A percentile compares a stretch with the other conserved stretches of the same genome.
Conservation (phyloP, 2,329 filamentous ascomycete species). For the Clarireedia sp. region DNA sequence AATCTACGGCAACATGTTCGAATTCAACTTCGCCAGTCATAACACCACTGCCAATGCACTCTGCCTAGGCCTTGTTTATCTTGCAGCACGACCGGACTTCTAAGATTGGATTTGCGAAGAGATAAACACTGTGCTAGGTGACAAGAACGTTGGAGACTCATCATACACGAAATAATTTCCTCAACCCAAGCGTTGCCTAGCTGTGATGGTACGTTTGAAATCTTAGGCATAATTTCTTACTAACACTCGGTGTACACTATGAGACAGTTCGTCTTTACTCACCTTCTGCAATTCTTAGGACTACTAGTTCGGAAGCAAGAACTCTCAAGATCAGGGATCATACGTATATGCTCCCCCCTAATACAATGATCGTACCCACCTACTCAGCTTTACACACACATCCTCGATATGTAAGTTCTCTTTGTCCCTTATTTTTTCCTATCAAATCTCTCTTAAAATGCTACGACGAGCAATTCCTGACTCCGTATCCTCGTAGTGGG, state of each 20-base stretch:
- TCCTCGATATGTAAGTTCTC: not conserved
- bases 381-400: conserved; percentile 1
- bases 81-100: not conserved
- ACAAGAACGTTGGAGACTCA: not conserved
- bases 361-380: not conserved
- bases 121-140: not conserved
- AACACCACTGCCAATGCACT: too few relatives aligned
- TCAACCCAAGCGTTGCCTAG: not conserved
- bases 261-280: conserved; percentile 2
- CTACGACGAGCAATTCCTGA: not conserved
- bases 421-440: not conserved
- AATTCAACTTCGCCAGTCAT: too few relatives aligned
- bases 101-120: conserved; percentile 1
- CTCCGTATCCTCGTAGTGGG: not conserved
- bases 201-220: not conserved
- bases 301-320: not conserved
- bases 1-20: conserved; percentile 4
- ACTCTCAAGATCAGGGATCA: not conserved
- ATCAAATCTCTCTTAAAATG: not conserved
- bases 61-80: not conserved
- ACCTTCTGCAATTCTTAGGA: not conserved
- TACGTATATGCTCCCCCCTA: not conserved
- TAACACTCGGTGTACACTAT: not conserved
- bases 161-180: not conserved
- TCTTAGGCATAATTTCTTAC: not conserved